Base-by-base conservation (phyloP, 768 basidiomycete genomes). In the Leccinellum albellum region DNA sequence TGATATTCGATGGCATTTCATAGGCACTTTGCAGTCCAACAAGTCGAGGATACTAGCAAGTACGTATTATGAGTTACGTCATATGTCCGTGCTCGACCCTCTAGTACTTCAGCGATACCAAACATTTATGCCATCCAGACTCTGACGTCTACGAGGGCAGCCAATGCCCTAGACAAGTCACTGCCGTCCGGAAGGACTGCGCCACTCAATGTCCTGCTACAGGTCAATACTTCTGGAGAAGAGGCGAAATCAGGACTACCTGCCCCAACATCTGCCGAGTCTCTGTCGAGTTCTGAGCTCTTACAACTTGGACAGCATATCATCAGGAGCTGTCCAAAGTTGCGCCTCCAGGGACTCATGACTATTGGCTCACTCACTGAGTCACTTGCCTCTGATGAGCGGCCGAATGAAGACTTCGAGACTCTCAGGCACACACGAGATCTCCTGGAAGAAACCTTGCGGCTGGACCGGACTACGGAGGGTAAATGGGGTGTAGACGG, bases 201-300 rank as follows among this genome's bases (percentile, higher is more conserved):
- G 0, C 87, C 85, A 7, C 82, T 99, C 8, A 84, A 91, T 68
- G 81, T 98, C 54, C 82, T 95, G 57, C 74, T 99, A 33, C 97
- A 98, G 71, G 80, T 98, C 68, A 99, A 99, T 73, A 98, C 96
- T 7, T 98, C 95, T 0, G 85, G 85, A n/a, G 97, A 98, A 69
- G 86, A 84, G 53, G 78, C 81, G 15, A 99, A 99, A 73, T 94
- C 94, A 0, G 97, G 97, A 1, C 74, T 98, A 2, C 64, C 82
- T 17, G 85, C 89, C 3, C 77, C 93, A 13, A 56, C 73, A 8
- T 66, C 74, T 14, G 62, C 64, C 14, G 65, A 72, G 8, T 57
- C 72, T 14, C 68, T 67, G 4, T 29, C 56, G 17, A 66, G 71
- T 9, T 75, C 79, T 3, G 89, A 89, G 24, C 76, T 92, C 31